Base-by-base conservation (phyloP, 1,284 basidiomycete species). In the Sanghuangporus sanghuang region DNA sequence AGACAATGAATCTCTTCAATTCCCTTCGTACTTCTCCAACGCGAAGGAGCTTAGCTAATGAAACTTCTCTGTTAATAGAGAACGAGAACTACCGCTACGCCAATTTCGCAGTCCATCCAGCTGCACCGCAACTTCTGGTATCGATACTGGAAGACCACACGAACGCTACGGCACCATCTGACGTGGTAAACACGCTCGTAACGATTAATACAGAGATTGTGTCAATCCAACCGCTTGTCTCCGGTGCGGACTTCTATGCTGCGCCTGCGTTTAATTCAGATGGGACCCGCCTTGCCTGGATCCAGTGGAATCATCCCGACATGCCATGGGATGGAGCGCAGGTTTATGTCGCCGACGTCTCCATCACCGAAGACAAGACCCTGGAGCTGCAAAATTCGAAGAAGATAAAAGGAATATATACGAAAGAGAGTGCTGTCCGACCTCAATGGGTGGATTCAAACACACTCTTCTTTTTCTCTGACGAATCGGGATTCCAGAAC, bases 271-370 rank as follows among this genome's bases (percentile, higher is more conserved):
- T 92, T 73, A 89, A 87, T 27, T 83, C 87, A 0, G 83, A 89
- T 68, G 92, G 90, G 0, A 77, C 74, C 23, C 80, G 80, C 50
- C 69, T 93, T 18, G 83, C 81, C 2, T 94, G 87, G 86, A 77
- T 86, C 57, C 80, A 88, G 64, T 93, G 90, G 91, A 77, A 74
- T 66, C 86, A 87, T 67, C 92, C 92, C 0, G 85, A 90, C 69
- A 93, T 93, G 92, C 90, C 91, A 21, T 93, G 89, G 87, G 85
- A 91, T 68, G 87, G 85, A 18, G 80, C 83, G 0, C 77, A 87
- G 69, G 75, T 93, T 44, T 77, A 81, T 68, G 72, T 89, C 27
- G 87, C 82, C 0, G 75, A 81, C 27, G 70, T 81, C 40, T 70
- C 81, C 40, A 49, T 69, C 5, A 18, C 14, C 23, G 39, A 50